These are phyloP conservation scores for Chlorella sp. DNA, from an alignment of 139 green algal species.

Conservation along the genomic window DNA sequence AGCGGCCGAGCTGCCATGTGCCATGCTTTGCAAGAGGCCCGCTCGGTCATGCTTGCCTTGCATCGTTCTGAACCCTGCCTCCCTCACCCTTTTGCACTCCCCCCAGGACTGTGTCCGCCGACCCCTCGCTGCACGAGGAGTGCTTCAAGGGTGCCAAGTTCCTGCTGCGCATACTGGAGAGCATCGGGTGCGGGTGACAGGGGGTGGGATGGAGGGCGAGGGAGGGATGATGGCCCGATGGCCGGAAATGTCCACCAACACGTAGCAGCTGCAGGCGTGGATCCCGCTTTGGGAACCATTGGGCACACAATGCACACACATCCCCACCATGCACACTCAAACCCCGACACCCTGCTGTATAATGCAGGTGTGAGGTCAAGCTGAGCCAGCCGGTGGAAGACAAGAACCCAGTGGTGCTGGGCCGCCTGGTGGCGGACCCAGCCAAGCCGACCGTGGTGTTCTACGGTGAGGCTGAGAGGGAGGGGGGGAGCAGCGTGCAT, in stretches of 20 bases:
- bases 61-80: too few species aligned
- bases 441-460: constrained; percentile 85
- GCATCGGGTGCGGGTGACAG: constrained; percentile 75
- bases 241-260: too few species aligned
- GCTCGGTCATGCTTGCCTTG: too few species aligned
- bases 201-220: neutral
- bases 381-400: constrained; percentile 55
- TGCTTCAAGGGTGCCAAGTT: constrained; percentile 93
- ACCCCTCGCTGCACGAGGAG: constrained; percentile 75
- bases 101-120: constrained; percentile 65
- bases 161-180: constrained; percentile 86
- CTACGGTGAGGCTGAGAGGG: constrained; percentile 61
- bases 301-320: too few species aligned
- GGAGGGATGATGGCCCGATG: too few species aligned
- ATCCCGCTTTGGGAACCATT: too few species aligned
- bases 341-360: too few species aligned
- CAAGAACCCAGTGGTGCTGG: constrained; percentile 92
- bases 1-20: too few species aligned
- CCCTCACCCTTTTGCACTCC: neutral
- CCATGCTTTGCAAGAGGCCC: too few species aligned
- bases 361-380: too few species aligned
- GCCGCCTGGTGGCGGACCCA: constrained; percentile 77
- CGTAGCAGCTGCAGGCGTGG: too few species aligned
- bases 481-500: neutral
- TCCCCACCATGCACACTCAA: too few species aligned